Evolutionary conservation across 352 stramenopile species (phyloP).

Genomic region (Pythium aristosporum): DNA sequence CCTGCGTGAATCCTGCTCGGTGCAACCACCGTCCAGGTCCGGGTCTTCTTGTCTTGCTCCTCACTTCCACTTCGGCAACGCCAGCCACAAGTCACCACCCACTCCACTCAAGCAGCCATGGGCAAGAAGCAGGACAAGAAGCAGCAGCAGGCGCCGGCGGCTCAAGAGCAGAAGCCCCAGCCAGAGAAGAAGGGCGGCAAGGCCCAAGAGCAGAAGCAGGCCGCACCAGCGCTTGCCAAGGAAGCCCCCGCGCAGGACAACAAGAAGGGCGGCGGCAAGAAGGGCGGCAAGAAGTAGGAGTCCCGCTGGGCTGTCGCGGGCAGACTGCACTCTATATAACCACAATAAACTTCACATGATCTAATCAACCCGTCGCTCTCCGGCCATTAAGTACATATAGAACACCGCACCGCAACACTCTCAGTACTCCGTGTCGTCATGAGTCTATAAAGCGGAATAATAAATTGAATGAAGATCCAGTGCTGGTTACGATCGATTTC

Average conservation of each 20-base stretch:
- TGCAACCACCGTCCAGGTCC: background rate
- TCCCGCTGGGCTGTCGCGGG: too few species aligned
- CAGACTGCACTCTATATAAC: background rate
- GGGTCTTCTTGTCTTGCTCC: background rate
- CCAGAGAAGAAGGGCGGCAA: constrained; percentile 19
- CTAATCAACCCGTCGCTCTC: too few species aligned
- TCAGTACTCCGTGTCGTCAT: background rate
- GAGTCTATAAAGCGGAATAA: background rate
- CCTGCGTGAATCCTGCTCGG: background rate
- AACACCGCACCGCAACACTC: too few species aligned
- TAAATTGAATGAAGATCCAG: background rate
- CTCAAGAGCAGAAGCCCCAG: constrained; percentile 8
- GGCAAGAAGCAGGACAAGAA: constrained; percentile 22
- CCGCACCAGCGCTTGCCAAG: background rate
- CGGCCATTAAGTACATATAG: too few species aligned
- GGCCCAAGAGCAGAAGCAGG: constrained; percentile 12
- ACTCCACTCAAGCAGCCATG: constrained; percentile 8
- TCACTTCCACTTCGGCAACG: constrained; percentile 16
- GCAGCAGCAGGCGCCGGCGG: constrained; percentile 7
- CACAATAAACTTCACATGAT: background rate
- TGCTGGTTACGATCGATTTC: background rate
- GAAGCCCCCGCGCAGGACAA: constrained; percentile 15
- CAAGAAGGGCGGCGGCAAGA: constrained; percentile 40
- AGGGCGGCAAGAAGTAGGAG: constrained; percentile 36
- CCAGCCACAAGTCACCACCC: constrained; percentile 15